phyloP scores from a whole-genome alignment of 345 rosid genomes.

The Clausena lansium region DNA sequence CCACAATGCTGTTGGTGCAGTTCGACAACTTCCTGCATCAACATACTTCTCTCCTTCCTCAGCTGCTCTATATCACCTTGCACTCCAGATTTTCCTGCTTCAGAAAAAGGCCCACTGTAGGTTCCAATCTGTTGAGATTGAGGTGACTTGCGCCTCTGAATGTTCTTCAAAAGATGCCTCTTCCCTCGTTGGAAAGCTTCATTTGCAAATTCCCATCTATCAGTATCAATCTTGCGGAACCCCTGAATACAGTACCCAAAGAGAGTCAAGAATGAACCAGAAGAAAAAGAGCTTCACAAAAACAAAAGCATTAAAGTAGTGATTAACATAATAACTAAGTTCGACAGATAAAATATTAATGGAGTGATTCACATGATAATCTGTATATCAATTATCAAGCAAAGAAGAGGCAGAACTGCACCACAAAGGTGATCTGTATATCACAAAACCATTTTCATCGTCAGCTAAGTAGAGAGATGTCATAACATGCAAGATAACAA shows the following conservation, averaged over 20 bases:
- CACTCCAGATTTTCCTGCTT: conserved; percentile 40
- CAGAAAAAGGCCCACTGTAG: conserved; percentile 50
- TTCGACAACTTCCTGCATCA: conserved; percentile 63
- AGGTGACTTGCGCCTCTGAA: conserved; percentile 78
- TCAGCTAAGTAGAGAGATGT: conserved; percentile 1
- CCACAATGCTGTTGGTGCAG: conserved; percentile 57
- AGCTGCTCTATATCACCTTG: conserved; percentile 60
- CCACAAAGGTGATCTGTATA: conserved; percentile 5
- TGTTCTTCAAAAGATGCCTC: conserved; percentile 78
- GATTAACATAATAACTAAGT: neutral
- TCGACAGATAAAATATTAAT: neutral
- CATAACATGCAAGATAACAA: conserved; percentile 13
- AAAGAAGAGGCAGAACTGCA: conserved; percentile 15
- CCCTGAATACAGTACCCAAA: conserved; percentile 54
- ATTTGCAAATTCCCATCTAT: conserved; percentile 93
- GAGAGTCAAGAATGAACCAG: conserved; percentile 28
- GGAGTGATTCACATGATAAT: neutral
- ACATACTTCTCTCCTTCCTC: conserved; percentile 51
- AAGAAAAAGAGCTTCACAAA: conserved; percentile 5
- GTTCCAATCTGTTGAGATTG: conserved; percentile 53
- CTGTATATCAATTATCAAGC: conserved; percentile 10
- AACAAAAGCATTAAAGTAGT: neutral
- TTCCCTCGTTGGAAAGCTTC: conserved; percentile 78
- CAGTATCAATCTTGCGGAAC: conserved; percentile 79
- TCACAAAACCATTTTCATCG: conserved; percentile 2